Evolutionary conservation across 108 stramenopile genomes (phyloP).

Genomic region (Nitzschia inconspicua): DNA sequence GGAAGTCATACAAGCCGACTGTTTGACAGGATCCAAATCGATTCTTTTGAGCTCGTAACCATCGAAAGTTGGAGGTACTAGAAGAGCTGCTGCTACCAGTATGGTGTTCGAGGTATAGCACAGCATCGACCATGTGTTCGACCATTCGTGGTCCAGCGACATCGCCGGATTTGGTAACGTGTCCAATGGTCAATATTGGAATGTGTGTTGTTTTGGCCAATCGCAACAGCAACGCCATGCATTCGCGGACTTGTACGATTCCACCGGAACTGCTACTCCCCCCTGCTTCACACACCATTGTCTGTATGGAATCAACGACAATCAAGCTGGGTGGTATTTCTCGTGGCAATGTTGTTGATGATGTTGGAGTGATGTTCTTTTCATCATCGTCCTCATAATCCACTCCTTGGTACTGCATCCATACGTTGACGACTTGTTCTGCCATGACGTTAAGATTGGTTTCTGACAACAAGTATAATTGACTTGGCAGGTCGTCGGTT

Average conservation of each 20-base stretch:
- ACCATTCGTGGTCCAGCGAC: constrained; percentile 94
- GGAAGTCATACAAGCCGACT: constrained; percentile 90
- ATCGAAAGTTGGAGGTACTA: constrained; percentile 46
- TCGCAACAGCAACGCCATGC: constrained; percentile 76
- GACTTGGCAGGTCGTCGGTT: constrained; percentile 34
- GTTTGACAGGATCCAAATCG: constrained; percentile 87
- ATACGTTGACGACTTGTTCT: constrained; percentile 45
- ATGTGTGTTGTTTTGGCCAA: constrained; percentile 88
- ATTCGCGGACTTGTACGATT: constrained; percentile 87
- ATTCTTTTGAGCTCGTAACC: constrained; percentile 85
- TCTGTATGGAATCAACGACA: constrained; percentile 93
- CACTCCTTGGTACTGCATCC: neutral
- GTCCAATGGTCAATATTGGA: constrained; percentile 89
- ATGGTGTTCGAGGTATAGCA: constrained; percentile 78
- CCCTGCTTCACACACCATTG: constrained; percentile 77
- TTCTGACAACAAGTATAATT: constrained; percentile 63
- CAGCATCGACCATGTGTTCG: constrained; percentile 97
- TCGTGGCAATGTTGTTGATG: neutral
- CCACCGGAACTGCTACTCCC: constrained; percentile 71
- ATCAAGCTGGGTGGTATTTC: constrained; percentile 54
- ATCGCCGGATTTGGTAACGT: constrained; percentile 92
- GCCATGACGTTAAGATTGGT: constrained; percentile 65
- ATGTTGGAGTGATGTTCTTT: neutral
- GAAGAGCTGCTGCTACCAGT: constrained; percentile 21
- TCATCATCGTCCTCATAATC: neutral